phyloP scores from a whole-genome alignment of 2,329 filamentous ascomycete genomes.

The Penicillium expansum region DNA sequence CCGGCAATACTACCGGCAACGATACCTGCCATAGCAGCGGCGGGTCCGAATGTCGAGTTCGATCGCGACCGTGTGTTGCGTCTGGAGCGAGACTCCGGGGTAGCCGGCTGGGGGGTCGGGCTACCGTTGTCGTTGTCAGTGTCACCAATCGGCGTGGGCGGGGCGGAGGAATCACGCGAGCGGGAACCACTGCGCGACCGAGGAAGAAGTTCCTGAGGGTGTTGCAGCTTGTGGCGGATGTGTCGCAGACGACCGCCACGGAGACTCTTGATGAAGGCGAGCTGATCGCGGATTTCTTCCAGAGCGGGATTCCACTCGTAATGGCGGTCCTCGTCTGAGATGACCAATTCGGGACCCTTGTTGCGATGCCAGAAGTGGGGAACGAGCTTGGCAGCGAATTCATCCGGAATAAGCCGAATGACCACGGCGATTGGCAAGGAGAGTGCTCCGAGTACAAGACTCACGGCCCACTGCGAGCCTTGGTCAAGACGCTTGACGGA shows the following conservation, averaged over 20 bases:
- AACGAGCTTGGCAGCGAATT: slow-evolving; percentile 48
- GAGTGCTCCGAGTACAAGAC: slow-evolving; percentile 64
- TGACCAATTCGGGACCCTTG: slow-evolving; percentile 42
- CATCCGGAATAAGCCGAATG: slow-evolving; percentile 60
- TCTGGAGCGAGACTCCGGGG: slow-evolving; percentile 53
- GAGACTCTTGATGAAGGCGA: slow-evolving; percentile 62
- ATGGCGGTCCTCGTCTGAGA: slow-evolving; percentile 48
- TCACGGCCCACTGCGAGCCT: slow-evolving; percentile 68
- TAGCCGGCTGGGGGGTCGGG: slow-evolving; percentile 46
- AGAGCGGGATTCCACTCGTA: slow-evolving; percentile 60
- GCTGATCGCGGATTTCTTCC: slow-evolving; percentile 62
- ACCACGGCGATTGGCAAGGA: slow-evolving; percentile 65
- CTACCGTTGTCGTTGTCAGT: slow-evolving; percentile 47
- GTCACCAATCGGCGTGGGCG: slow-evolving; percentile 57
- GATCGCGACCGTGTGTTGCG: slow-evolving; percentile 56
- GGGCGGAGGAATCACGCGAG: slow-evolving; percentile 46
- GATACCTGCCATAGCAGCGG: slow-evolving; percentile 63
- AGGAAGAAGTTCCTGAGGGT: slow-evolving; percentile 51
- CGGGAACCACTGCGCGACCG: slow-evolving; percentile 45
- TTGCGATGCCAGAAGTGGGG: slow-evolving; percentile 40
- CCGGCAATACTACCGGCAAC: slow-evolving; percentile 64
- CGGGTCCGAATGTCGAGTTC: slow-evolving; percentile 58
- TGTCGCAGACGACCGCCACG: slow-evolving; percentile 61
- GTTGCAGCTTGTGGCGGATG: slow-evolving; percentile 60
- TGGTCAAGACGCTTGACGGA: slow-evolving; percentile 57